phyloP scores from a whole-genome alignment of 2,329 filamentous ascomycete species.

The Cadophora sp. region DNA sequence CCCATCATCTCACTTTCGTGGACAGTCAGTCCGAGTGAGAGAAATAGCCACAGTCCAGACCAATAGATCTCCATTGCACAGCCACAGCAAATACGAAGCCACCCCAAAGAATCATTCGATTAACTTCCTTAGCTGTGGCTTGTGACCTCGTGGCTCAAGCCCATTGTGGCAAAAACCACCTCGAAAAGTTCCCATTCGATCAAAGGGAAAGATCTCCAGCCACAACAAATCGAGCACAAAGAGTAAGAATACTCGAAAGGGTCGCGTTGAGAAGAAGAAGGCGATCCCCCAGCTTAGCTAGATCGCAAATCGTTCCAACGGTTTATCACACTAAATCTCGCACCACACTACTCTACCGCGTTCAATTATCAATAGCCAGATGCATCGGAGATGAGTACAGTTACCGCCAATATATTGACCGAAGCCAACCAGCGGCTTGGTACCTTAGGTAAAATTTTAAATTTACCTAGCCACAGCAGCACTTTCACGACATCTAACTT shows the following conservation, averaged over 20 bases:
- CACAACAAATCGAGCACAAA: constrained; percentile 7
- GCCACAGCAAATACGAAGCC: constrained; percentile 6
- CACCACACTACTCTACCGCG: background rate
- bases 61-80: constrained; percentile 10
- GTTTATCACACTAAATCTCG: background rate
- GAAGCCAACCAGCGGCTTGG: constrained; percentile 10
- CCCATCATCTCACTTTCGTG: constrained; percentile 1
- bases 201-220: background rate
- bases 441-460: too few species aligned
- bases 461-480: too few species aligned
- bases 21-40: too few species aligned
- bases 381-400: constrained; percentile 13
- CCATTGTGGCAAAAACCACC: background rate
- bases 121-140: background rate
- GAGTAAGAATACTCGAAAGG: too few species aligned
- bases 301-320: background rate
- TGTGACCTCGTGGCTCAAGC: background rate
- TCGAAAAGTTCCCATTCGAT: constrained; percentile 6
- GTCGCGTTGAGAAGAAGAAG: too few species aligned
- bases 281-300: too few species aligned
- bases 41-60: background rate
- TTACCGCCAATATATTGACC: constrained; percentile 12
- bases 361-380: constrained; percentile 10
- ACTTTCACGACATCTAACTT: constrained; percentile 15
- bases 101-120: constrained; percentile 7